These are phyloP conservation scores for Acanthamoeba royreba DNA, from an alignment of 208 protist species.

Conservation along the genomic window DNA sequence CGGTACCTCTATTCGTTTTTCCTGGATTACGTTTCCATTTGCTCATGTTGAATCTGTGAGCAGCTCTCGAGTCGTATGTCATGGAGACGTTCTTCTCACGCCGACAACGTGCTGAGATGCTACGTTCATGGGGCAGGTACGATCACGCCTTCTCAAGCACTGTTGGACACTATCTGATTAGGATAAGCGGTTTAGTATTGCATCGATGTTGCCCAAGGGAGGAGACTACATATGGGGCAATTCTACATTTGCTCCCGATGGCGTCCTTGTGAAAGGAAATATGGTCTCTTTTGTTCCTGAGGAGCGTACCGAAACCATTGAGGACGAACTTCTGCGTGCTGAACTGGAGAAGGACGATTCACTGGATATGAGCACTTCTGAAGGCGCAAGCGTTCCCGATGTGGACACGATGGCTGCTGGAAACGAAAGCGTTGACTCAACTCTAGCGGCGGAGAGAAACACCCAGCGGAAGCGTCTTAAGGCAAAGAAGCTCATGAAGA, in stretches of 20 bases:
- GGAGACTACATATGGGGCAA: slow-evolving; percentile 57
- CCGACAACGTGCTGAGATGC: slow-evolving; percentile 75
- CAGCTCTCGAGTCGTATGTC: slow-evolving; percentile 70
- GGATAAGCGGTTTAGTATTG: no score
- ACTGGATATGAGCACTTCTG: neutral
- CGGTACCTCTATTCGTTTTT: neutral
- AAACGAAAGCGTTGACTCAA: no score
- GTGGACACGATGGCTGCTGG: neutral
- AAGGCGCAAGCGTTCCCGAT: neutral
- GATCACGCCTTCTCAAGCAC: no score
- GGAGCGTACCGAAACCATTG: neutral
- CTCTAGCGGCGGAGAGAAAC: neutral
- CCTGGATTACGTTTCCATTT: neutral
- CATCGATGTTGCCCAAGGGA: slow-evolving; percentile 53
- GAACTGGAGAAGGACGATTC: no score
- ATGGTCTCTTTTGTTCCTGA: neutral
- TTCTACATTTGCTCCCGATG: neutral
- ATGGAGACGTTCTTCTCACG: slow-evolving; percentile 84
- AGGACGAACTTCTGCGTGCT: neutral
- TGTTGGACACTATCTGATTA: no score
- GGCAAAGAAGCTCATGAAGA: neutral
- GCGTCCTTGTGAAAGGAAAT: neutral
- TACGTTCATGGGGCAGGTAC: slow-evolving; percentile 70
- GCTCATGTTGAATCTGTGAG: neutral
- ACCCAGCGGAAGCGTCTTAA: neutral